Evolutionary conservation across 495 filamentous ascomycete genomes (phyloP).

Genomic region (Hamigera avellanea): DNA sequence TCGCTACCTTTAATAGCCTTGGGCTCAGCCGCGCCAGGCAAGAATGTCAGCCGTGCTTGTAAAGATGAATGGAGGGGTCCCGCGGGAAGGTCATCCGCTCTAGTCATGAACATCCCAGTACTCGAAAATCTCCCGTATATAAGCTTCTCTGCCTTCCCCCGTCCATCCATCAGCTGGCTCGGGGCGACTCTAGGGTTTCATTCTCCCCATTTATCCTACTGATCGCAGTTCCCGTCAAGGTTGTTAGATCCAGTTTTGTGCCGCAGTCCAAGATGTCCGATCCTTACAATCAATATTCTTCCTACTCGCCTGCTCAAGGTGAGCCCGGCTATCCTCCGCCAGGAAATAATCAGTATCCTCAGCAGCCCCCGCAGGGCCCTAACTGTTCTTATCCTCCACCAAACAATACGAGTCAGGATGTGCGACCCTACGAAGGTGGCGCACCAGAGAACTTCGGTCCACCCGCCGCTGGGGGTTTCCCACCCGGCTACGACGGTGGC

Average conservation of each 20-base stretch:
- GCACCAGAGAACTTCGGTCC: conserved; percentile 29
- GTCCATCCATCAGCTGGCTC: too few relatives aligned
- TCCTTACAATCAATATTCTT: conserved; percentile 10
- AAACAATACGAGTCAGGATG: conserved; percentile 19
- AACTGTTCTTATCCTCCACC: conserved; percentile 16
- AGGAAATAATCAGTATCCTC: conserved; percentile 9
- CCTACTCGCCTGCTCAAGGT: conserved; percentile 13
- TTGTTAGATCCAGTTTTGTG: conserved; percentile 7
- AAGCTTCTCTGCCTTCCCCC: not conserved
- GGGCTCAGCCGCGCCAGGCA: too few relatives aligned
- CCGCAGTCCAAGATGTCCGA: not conserved
- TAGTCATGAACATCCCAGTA: not conserved
- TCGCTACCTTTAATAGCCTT: too few relatives aligned
- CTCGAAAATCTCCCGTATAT: not conserved
- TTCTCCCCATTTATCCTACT: too few relatives aligned
- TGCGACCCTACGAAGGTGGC: conserved; percentile 19
- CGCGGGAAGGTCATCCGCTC: conserved; percentile 8
- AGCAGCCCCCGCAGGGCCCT: conserved; percentile 6
- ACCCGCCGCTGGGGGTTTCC: conserved; percentile 34
- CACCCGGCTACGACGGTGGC: conserved; percentile 25
- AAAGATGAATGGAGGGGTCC: conserved; percentile 3
- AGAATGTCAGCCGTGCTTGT: too few relatives aligned
- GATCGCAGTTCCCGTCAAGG: too few relatives aligned
- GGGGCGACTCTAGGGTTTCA: not conserved
- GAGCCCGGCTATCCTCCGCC: conserved; percentile 16